Conservation (phyloP, 208 protist species). For the Acanthamoeba healyi region DNA sequence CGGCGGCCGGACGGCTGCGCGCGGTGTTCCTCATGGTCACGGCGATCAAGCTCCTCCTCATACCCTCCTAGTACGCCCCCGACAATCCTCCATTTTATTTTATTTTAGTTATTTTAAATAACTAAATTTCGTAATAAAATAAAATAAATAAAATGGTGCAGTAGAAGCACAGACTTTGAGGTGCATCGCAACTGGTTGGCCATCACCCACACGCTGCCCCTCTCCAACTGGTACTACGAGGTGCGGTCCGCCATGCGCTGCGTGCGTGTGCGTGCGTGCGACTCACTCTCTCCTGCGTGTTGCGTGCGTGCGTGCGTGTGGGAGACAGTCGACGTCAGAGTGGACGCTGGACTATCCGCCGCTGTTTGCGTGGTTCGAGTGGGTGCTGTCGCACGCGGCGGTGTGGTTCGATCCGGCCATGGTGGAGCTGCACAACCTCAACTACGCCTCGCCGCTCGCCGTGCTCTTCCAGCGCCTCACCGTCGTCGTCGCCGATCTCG, state of each 20-base stretch:
- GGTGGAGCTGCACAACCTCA: constrained; percentile 84
- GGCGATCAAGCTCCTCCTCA: constrained; percentile 19
- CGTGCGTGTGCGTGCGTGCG: neutral
- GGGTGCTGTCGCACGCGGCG: constrained; percentile 82
- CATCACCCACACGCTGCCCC: constrained; percentile 90
- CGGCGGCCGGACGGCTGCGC: neutral
- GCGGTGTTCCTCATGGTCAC: neutral
- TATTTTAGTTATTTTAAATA: neutral
- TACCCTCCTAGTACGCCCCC: neutral
- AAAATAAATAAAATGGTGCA: neutral
- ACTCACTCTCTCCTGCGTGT: no score
- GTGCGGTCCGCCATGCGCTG: constrained; percentile 32
- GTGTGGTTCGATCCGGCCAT: constrained; percentile 82
- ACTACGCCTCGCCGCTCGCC: constrained; percentile 83
- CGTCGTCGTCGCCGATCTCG: constrained; percentile 87
- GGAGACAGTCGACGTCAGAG: constrained; percentile 86
- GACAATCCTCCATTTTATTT: neutral
- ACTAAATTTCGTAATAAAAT: neutral
- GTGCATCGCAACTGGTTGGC: constrained; percentile 95
- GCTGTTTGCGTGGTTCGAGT: constrained; percentile 95
- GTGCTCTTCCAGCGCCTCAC: constrained; percentile 90
- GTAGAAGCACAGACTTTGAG: constrained; percentile 93
- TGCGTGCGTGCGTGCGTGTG: neutral
- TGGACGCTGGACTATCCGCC: constrained; percentile 96
- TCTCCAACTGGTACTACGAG: constrained; percentile 92